These are phyloP conservation scores for Microbotryum silenes-acaulis DNA, from an alignment of 1,284 basidiomycete species.

Conservation along the genomic window DNA sequence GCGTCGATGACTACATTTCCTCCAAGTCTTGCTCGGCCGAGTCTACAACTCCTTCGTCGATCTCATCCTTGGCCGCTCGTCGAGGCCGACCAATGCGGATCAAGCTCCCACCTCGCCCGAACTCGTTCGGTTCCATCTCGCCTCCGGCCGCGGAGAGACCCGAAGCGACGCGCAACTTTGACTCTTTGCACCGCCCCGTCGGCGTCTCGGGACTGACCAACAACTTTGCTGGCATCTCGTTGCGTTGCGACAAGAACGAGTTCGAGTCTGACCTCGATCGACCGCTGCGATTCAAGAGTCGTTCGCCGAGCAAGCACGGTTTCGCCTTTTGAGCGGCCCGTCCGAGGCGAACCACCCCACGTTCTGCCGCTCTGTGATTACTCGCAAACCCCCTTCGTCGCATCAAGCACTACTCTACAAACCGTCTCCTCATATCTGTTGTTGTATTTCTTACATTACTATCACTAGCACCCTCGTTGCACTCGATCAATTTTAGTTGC, in stretches of 20 bases:
- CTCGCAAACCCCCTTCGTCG: no score
- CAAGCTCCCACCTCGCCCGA: not conserved
- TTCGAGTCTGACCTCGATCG: not conserved
- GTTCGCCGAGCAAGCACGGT: not conserved
- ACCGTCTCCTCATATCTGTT: no score
- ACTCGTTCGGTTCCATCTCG: not conserved
- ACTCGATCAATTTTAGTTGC: not conserved
- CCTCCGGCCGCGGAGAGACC: not conserved
- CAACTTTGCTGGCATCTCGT: slow-evolving; percentile 5
- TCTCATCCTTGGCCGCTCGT: not conserved
- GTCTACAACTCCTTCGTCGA: no score
- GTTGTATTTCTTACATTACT: not conserved
- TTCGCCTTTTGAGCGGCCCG: slow-evolving; percentile 2
- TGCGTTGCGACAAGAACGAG: not conserved
- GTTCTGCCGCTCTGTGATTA: no score
- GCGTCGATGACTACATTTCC: no score
- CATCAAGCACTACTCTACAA: not conserved
- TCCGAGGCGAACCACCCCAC: no score
- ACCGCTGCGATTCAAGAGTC: not conserved
- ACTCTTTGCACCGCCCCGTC: not conserved
- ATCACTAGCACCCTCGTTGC: not conserved
- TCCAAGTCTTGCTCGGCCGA: no score
- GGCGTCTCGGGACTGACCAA: not conserved
- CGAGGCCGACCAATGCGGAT: not conserved
- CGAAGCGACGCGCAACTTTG: not conserved